These are phyloP conservation scores for Paraconiothyrium sp. DNA, from an alignment of 2,329 filamentous ascomycete species.

Conservation along the genomic window DNA sequence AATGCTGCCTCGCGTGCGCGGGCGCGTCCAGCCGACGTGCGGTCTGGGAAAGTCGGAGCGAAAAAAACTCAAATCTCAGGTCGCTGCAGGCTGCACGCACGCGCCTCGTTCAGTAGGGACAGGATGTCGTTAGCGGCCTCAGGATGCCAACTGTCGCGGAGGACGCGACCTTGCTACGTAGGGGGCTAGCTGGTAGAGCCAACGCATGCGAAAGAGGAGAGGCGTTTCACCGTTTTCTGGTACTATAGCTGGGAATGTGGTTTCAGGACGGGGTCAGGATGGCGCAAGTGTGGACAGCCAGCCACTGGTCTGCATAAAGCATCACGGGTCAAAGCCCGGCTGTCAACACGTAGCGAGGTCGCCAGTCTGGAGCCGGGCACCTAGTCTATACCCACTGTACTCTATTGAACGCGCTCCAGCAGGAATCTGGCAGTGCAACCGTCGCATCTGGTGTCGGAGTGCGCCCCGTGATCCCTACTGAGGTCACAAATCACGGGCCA, in stretches of 20 bases:
- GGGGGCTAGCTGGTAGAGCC: background rate
- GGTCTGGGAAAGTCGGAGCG: background rate
- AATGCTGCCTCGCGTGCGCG: conserved; percentile 11
- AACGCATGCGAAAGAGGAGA: conserved; percentile 4
- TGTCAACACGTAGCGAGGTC: background rate
- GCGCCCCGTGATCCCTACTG: conserved; percentile 12
- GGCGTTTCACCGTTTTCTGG: conserved; percentile 8
- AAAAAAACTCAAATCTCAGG: background rate
- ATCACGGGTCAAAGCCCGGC: background rate
- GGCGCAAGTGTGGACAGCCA: conserved; percentile 10
- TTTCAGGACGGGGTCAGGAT: conserved; percentile 11
- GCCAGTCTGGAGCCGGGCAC: background rate
- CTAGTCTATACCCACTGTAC: background rate
- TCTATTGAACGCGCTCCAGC: background rate
- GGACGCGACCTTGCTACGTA: background rate
- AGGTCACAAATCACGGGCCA: conserved; percentile 1
- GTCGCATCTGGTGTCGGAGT: conserved; percentile 10
- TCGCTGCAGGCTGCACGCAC: background rate
- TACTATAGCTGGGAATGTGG: conserved; percentile 9
- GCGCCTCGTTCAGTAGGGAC: background rate
- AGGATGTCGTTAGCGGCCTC: background rate
- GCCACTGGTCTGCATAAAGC: background rate
- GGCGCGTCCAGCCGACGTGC: conserved; percentile 6
- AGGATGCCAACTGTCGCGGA: no score
- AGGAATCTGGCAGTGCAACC: background rate